Percentiles rank a stretch among this genome's conserved stretches.
phyloP scores from a whole-genome alignment of 345 rosid genomes.

The Linum usitatissimum region DNA sequence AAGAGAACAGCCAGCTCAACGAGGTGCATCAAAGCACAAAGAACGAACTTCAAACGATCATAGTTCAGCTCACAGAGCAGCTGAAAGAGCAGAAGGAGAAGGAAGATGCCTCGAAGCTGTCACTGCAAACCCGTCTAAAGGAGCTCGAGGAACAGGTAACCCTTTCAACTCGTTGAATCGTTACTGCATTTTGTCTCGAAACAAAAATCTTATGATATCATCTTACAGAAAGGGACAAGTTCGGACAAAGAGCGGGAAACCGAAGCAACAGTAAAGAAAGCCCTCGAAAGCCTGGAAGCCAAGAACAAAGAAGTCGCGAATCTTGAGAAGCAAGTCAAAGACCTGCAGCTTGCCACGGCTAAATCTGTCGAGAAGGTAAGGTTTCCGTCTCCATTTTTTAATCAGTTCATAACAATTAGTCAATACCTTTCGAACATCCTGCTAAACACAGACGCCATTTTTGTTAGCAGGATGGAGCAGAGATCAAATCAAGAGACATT shows the following conservation, averaged over 20 bases:
- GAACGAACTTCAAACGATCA: constrained; percentile 56
- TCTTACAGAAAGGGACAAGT: constrained; percentile 32
- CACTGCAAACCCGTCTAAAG: constrained; percentile 39
- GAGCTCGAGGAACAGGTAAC: constrained; percentile 64
- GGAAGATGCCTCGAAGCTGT: constrained; percentile 38
- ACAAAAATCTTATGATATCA: background rate
- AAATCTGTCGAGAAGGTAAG: constrained; percentile 50
- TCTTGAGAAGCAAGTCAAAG: constrained; percentile 48
- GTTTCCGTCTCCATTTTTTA: constrained; percentile 6
- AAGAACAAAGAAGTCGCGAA: constrained; percentile 39
- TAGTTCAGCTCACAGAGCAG: constrained; percentile 51
- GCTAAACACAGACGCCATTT: background rate
- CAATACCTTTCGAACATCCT: background rate
- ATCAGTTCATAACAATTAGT: background rate
- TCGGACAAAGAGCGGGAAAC: constrained; percentile 40
- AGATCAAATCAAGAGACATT: constrained; percentile 65
- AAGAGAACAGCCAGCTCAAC: constrained; percentile 58
- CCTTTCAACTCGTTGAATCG: too few species aligned
- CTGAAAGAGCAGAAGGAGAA: constrained; percentile 36
- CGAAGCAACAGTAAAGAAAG: constrained; percentile 49
- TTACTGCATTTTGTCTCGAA: background rate
- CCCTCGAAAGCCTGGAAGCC: constrained; percentile 55
- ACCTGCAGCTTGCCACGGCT: constrained; percentile 50
- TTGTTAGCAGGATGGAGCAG: constrained; percentile 22
- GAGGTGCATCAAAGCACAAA: constrained; percentile 50